These are phyloP conservation scores for Fallopia convolvulus DNA, from an alignment of 148 eudicot species.

Conservation along the genomic window DNA sequence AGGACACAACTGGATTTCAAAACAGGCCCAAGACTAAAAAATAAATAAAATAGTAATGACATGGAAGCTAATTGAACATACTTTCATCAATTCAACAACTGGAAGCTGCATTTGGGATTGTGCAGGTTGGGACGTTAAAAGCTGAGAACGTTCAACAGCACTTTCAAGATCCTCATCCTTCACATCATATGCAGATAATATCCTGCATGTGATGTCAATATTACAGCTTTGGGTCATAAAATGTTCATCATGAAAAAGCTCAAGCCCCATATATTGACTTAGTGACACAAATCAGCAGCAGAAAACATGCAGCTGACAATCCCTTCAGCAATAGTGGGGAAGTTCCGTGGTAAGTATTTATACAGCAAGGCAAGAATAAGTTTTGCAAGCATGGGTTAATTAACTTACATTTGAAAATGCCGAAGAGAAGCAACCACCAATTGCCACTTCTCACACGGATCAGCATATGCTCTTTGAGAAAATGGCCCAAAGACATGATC, in stretches of 20 bases:
- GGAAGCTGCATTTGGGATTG: slow-evolving; percentile 83
- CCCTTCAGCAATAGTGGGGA: not conserved
- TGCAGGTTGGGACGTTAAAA: slow-evolving; percentile 51
- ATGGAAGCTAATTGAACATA: slow-evolving; percentile 21
- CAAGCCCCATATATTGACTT: not conserved
- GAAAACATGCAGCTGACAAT: not conserved
- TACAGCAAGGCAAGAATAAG: not conserved
- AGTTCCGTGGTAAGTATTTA: not conserved
- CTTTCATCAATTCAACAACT: slow-evolving; percentile 79
- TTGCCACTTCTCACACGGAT: slow-evolving; percentile 91
- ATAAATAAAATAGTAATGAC: not conserved
- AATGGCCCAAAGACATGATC: slow-evolving; percentile 95
- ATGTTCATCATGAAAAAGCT: not conserved
- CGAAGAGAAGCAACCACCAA: slow-evolving; percentile 85
- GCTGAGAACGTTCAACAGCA: slow-evolving; percentile 49
- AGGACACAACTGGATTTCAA: not conserved
- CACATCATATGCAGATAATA: slow-evolving; percentile 66
- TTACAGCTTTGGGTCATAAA: not conserved
- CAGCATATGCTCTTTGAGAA: slow-evolving; percentile 94
- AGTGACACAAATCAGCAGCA: slow-evolving; percentile 2
- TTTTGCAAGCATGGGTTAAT: not conserved
- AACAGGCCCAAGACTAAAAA: not conserved
- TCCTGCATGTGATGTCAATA: slow-evolving; percentile 42
- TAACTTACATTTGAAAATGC: slow-evolving; percentile 81
- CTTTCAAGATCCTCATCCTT: slow-evolving; percentile 70